Percentiles rank a stretch among this genome's conserved stretches.
These are phyloP conservation scores for Colletotrichum chrysophilum DNA, from an alignment of 2,329 filamentous ascomycete species.

Conservation along the genomic window DNA sequence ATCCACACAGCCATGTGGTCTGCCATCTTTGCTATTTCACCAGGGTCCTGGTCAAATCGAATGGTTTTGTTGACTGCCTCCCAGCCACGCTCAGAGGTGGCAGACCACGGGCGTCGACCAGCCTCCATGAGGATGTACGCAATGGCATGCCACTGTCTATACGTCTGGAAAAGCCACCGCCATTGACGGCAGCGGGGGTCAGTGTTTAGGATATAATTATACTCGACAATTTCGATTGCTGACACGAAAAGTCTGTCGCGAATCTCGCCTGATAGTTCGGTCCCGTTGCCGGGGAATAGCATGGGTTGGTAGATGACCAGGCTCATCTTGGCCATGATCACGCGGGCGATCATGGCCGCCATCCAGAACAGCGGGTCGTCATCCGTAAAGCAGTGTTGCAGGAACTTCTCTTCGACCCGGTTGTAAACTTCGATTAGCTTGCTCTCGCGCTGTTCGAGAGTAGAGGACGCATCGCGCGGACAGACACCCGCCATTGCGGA, in stretches of 20 bases:
- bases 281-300: conserved; percentile 63
- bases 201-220: conserved; percentile 68
- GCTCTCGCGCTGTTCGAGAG: conserved; percentile 41
- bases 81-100: conserved; percentile 57
- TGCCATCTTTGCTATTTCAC: conserved; percentile 49
- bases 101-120: conserved; percentile 52
- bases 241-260: conserved; percentile 74
- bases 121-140: conserved; percentile 54
- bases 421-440: conserved; percentile 58
- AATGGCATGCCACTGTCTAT: conserved; percentile 57
- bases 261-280: conserved; percentile 63
- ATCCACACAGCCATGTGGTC: conserved; percentile 56
- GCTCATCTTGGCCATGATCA: conserved; percentile 81
- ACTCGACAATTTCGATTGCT: conserved; percentile 76
- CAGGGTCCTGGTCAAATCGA: conserved; percentile 39
- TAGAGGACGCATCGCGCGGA: conserved; percentile 31
- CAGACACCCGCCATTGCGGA: conserved; percentile 37
- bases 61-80: conserved; percentile 45
- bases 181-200: conserved; percentile 55
- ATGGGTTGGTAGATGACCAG: conserved; percentile 78
- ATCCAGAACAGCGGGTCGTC: conserved; percentile 68
- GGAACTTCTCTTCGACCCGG: conserved; percentile 59
- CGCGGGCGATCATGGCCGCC: conserved; percentile 68
- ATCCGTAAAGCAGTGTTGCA: conserved; percentile 50
- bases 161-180: conserved; percentile 56